These are phyloP conservation scores for Dioscorea alata DNA, from an alignment of 106 monocot species.

Conservation along the genomic window DNA sequence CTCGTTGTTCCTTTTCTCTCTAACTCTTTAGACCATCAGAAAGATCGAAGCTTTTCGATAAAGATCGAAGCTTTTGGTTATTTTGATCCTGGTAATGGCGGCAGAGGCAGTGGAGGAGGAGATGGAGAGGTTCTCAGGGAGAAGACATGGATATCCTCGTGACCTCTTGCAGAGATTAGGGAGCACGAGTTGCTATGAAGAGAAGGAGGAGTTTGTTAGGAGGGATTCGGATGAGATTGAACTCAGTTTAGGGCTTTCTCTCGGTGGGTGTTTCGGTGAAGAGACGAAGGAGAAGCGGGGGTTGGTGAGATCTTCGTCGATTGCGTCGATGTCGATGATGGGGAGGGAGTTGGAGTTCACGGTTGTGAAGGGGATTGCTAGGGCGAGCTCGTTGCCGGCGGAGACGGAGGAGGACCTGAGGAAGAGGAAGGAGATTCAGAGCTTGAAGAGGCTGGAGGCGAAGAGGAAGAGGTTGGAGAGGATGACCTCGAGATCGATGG, in stretches of 20 bases:
- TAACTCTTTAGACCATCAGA: no score
- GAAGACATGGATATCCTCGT: conserved; percentile 9
- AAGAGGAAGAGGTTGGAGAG: conserved; percentile 46
- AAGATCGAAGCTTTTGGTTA: neutral
- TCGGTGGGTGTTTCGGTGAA: conserved; percentile 51
- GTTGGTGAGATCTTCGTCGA: conserved; percentile 42
- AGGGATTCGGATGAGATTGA: conserved; percentile 27
- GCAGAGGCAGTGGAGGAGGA: conserved; percentile 7
- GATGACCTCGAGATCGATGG: neutral
- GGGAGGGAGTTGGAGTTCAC: neutral
- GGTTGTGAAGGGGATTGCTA: conserved; percentile 1
- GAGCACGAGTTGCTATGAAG: neutral
- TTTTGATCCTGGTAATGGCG: neutral
- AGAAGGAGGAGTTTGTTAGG: neutral
- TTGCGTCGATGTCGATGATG: conserved; percentile 21
- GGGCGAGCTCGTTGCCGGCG: conserved; percentile 37
- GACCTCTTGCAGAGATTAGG: conserved; percentile 33
- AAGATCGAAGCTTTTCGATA: neutral
- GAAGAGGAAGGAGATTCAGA: conserved; percentile 48
- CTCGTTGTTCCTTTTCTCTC: no score
- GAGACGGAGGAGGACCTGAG: conserved; percentile 42
- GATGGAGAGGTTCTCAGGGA: conserved; percentile 9
- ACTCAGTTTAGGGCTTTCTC: conserved; percentile 54
- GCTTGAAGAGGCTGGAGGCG: conserved; percentile 37
- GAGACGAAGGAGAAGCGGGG: conserved; percentile 27